Evolutionary conservation across 1,139 yeast genomes (phyloP), one percentile per base, ranked within the genome.

Genomic region (Arxiozyma bovina): DNA sequence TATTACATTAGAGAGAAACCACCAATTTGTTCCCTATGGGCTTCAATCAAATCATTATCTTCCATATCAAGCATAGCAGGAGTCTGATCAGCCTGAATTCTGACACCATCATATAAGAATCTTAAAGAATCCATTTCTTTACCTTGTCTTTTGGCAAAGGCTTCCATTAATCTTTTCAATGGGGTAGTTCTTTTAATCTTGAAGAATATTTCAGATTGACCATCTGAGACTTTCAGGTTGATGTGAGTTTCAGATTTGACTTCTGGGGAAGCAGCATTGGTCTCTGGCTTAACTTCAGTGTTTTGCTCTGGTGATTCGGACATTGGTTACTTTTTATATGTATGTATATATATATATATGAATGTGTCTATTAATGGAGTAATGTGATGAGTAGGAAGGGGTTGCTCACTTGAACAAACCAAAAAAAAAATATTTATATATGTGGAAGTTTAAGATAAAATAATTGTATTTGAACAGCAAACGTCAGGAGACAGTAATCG

Each of bases 141-240:
- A 52, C 99, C 98, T 69, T 93, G 96, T 76, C 99, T 87, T 75
- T 91, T 91, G 71, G 98, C 94, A 71, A 91, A 94, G 7, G 98
- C 96, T 68, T 93, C 98, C 91, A 94, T 93, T 64, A 94, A 82
- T 75, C 96, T 87, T 73, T 83, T 87, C 78, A 94, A 78, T 49
- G 94, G 96, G 6, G 99, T 94, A 54, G 91, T 80, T 72, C 89
- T 81, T 75, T 91, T 91, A 73, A 94, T 91, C 73, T 93, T 91
- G 83, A 94, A 94, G 73, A 86, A 91, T 61, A 94, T 93, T 72
- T 94, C 99, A 42, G 96, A 87, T 53, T 84, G 79, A 50, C 96
- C 95, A 71, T 93, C 98, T 50, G 96, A 85, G 52, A 93, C 99
- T 74, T 89, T 90, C 73, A 93, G 77, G 76, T 89, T 90, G 73